These are phyloP conservation scores for Verbascum thapsus DNA, from an alignment of 257 asterid genomes.

Conservation along the genomic window DNA sequence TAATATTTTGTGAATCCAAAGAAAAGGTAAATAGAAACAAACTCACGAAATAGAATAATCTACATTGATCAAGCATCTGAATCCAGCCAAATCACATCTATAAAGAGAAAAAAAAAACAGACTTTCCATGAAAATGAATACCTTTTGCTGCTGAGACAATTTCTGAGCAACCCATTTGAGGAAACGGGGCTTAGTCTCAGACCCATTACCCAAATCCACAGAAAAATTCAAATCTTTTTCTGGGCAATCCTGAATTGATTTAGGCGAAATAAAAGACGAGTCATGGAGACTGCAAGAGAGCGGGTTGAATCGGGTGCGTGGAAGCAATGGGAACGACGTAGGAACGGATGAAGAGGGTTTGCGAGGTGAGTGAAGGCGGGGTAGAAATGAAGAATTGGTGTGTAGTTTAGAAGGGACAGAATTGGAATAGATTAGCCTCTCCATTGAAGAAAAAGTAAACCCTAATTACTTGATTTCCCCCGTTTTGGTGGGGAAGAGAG, in stretches of 20 bases:
- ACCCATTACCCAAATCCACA: slow-evolving; percentile 42
- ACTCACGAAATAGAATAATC: background rate
- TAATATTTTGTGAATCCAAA: background rate
- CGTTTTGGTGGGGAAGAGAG: slow-evolving; percentile 4
- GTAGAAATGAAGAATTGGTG: slow-evolving; percentile 39
- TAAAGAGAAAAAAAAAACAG: background rate
- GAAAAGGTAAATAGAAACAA: background rate
- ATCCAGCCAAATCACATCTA: slow-evolving; percentile 18
- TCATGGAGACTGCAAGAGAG: slow-evolving; percentile 40
- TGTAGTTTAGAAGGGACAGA: slow-evolving; percentile 51
- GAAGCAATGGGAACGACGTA: slow-evolving; percentile 23
- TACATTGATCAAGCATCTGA: background rate
- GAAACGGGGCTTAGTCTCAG: slow-evolving; percentile 39
- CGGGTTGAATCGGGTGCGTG: slow-evolving; percentile 32
- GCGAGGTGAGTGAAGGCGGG: slow-evolving; percentile 35
- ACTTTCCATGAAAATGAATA: slow-evolving; percentile 19
- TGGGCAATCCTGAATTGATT: slow-evolving; percentile 21
- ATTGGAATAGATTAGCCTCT: slow-evolving; percentile 65
- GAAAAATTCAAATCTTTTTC: slow-evolving; percentile 22
- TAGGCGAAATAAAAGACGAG: slow-evolving; percentile 30
- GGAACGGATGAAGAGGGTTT: slow-evolving; percentile 31
- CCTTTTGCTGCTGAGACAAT: slow-evolving; percentile 48
- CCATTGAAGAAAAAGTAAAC: slow-evolving; percentile 41
- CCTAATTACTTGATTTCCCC: background rate
- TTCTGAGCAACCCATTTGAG: slow-evolving; percentile 35